A percentile compares a stretch with the other conserved stretches of the same genome.
Conservation (phyloP, 2,329 filamentous ascomycete genomes). For the Xylaria sp. region DNA sequence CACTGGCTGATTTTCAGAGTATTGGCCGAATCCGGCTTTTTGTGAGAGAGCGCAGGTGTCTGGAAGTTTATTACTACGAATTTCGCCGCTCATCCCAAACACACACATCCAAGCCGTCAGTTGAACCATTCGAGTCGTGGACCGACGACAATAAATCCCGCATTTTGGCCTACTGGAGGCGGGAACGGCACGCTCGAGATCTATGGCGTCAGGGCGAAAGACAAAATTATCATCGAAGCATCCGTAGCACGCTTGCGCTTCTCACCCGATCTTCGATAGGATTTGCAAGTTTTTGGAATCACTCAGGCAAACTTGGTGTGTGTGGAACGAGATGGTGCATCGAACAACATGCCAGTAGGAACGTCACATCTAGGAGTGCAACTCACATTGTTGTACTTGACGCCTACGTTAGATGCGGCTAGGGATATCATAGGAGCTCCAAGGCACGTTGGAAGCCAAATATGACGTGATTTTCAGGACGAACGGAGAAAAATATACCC, state of each 20-base stretch:
- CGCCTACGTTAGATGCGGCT: neutral
- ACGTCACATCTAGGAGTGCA: slow-evolving; percentile 2
- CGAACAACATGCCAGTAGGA: slow-evolving; percentile 2
- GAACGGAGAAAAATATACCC: slow-evolving; percentile 8
- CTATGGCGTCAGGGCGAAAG: neutral
- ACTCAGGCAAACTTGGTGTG: slow-evolving; percentile 7
- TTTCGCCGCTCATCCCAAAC: slow-evolving; percentile 10
- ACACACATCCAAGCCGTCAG: neutral
- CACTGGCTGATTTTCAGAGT: slow-evolving; percentile 55
- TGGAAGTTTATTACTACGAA: slow-evolving; percentile 6
- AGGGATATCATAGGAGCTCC: neutral
- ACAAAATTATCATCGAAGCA: neutral
- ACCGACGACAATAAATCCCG: neutral
- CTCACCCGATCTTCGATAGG: neutral
- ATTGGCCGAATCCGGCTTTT: slow-evolving; percentile 69
- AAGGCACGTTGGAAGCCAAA: slow-evolving; percentile 4
- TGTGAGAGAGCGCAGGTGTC: slow-evolving; percentile 52
- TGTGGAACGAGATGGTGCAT: neutral
- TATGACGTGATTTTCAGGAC: neutral
- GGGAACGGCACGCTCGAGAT: neutral
- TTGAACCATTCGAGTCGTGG: neutral
- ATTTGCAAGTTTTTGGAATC: slow-evolving; percentile 5
- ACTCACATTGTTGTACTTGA: slow-evolving; percentile 5
- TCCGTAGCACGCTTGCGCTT: neutral
- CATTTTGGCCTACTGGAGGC: neutral